These are phyloP conservation scores for Camellia oleifera DNA, from an alignment of 179 eudicot species.

Conservation along the genomic window DNA sequence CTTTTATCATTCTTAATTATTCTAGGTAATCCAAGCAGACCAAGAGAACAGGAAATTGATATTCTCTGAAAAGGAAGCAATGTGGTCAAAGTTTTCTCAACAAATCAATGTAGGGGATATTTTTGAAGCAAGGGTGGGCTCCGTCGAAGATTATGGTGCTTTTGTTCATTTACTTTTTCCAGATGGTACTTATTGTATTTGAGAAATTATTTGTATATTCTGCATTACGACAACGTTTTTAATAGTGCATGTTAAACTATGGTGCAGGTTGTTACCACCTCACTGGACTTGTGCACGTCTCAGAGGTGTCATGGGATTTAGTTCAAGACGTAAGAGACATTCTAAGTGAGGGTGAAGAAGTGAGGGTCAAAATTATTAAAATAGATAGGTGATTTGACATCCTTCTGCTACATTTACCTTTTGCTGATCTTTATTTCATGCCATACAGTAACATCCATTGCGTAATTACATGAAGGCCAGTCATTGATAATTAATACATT, in stretches of 20 bases:
- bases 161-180: slow-evolving; percentile 78
- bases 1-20: background rate
- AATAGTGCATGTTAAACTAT: slow-evolving; percentile 14
- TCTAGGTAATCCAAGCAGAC: slow-evolving; percentile 67
- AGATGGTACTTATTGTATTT: slow-evolving; percentile 53
- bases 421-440: background rate
- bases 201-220: background rate
- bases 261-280: slow-evolving; percentile 75
- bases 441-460: background rate
- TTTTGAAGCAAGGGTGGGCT: slow-evolving; percentile 68
- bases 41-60: slow-evolving; percentile 62
- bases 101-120: slow-evolving; percentile 64
- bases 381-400: slow-evolving; percentile 64
- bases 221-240: slow-evolving; percentile 1
- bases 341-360: slow-evolving; percentile 71
- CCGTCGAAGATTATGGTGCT: slow-evolving; percentile 91
- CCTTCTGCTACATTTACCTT: background rate
- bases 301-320: slow-evolving; percentile 97
- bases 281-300: slow-evolving; percentile 89
- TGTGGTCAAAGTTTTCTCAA: slow-evolving; percentile 61
- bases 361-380: slow-evolving; percentile 63
- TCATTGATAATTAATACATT: background rate
- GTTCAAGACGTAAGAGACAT: slow-evolving; percentile 86
- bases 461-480: background rate
- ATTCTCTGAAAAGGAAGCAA: slow-evolving; percentile 89